A percentile compares a stretch with the other conserved stretches of the same genome.
Evolutionary conservation across 345 rosid genomes (phyloP).

Genomic region (Psidium friedrichsthalianum): DNA sequence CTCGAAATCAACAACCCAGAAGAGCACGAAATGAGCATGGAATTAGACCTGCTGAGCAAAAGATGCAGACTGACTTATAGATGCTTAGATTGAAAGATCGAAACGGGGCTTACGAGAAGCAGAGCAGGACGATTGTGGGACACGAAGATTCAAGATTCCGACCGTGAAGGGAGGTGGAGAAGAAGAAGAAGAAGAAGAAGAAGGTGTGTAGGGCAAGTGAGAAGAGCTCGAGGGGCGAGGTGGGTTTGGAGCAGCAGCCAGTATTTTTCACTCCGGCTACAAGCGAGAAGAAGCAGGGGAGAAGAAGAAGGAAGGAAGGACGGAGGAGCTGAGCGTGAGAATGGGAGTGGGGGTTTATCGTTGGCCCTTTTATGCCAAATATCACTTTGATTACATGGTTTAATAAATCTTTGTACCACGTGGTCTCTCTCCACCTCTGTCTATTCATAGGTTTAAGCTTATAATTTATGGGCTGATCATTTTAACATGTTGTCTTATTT

Average conservation of each 20-base stretch:
- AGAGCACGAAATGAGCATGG: background rate
- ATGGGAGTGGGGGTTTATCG: background rate
- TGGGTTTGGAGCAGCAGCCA: too few relatives aligned
- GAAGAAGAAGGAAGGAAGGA: too few relatives aligned
- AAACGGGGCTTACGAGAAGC: background rate
- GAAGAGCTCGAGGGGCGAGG: too few relatives aligned
- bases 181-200: too few relatives aligned
- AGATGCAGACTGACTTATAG: background rate
- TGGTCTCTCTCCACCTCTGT: accelerated
- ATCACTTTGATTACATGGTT: accelerated
- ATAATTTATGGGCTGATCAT: background rate
- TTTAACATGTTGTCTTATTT: background rate
- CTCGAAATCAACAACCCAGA: background rate
- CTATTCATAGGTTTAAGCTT: background rate
- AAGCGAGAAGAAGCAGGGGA: too few relatives aligned
- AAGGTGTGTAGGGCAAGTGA: too few relatives aligned
- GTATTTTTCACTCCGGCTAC: too few relatives aligned
- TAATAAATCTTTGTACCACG: background rate
- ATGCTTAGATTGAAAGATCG: background rate
- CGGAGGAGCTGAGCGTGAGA: background rate
- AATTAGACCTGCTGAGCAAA: background rate
- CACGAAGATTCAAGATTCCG: background rate
- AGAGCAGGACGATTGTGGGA: background rate
- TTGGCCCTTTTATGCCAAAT: accelerated
- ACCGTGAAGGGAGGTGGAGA: too few relatives aligned